phyloP scores from a whole-genome alignment of 371 early-diverging fungal genomes.

The Mucor piriformis region DNA sequence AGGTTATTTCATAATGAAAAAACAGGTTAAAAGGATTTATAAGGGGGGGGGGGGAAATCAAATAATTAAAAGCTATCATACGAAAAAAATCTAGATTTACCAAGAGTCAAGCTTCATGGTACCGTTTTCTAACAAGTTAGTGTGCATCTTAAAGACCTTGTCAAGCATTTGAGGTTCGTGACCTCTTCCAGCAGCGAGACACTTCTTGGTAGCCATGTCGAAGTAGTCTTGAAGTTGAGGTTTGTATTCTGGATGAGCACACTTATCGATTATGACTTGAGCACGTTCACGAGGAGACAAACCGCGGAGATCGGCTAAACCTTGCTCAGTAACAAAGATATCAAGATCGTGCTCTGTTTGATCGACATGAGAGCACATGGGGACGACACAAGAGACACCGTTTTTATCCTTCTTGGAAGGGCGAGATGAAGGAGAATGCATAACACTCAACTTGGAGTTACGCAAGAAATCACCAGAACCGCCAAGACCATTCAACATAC shows the following conservation, averaged over 20 bases:
- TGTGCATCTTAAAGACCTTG: slow-evolving; percentile 61
- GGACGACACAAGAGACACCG: slow-evolving; percentile 57
- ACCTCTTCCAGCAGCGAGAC: slow-evolving; percentile 52
- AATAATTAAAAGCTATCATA: background rate
- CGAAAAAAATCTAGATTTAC: slow-evolving; percentile 25
- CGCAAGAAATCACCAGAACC: slow-evolving; percentile 58
- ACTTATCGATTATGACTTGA: slow-evolving; percentile 54
- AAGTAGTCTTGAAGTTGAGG: slow-evolving; percentile 54
- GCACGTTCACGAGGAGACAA: slow-evolving; percentile 58
- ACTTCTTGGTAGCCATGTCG: slow-evolving; percentile 53
- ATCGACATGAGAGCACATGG: slow-evolving; percentile 55
- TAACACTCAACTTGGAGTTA: slow-evolving; percentile 53
- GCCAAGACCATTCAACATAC: slow-evolving; percentile 60
- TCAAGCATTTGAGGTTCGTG: slow-evolving; percentile 62
- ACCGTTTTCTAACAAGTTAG: slow-evolving; percentile 55
- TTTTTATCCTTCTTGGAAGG: slow-evolving; percentile 52
- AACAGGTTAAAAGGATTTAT: too few species aligned
- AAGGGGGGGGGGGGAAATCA: too few species aligned
- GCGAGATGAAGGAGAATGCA: slow-evolving; percentile 59
- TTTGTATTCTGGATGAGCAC: slow-evolving; percentile 58
- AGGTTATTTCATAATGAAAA: background rate
- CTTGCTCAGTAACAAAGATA: slow-evolving; percentile 57
- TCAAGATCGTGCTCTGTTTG: slow-evolving; percentile 61
- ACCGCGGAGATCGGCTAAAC: slow-evolving; percentile 58
- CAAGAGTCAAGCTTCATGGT: slow-evolving; percentile 60